These are phyloP conservation scores for Byssothecium circinans DNA, from an alignment of 2,329 filamentous ascomycete genomes.

Conservation along the genomic window DNA sequence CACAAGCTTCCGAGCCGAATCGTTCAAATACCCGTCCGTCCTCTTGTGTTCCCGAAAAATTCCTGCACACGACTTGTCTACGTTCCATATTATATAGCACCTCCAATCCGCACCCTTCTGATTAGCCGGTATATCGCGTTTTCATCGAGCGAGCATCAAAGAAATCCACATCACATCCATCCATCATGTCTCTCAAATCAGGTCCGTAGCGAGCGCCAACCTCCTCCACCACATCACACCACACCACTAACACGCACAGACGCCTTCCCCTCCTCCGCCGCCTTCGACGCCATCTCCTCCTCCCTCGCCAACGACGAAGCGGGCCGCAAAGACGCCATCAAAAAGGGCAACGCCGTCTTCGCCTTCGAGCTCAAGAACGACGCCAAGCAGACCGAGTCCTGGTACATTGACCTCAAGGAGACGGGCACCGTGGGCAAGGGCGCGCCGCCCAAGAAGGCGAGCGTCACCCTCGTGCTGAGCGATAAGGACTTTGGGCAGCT, in stretches of 20 bases:
- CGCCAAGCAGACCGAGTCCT: conserved; percentile 76
- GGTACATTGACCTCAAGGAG: conserved; percentile 95
- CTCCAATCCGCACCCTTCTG: no score
- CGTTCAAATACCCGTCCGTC: conserved; percentile 9
- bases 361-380: conserved; percentile 91
- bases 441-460: conserved; percentile 72
- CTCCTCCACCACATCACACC: not conserved
- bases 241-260: conserved; percentile 19
- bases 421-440: conserved; percentile 81
- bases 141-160: no score
- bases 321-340: conserved; percentile 84
- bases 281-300: conserved; percentile 83
- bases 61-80: no score
- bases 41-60: not conserved
- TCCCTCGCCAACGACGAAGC: conserved; percentile 69
- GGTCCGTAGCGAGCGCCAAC: conserved; percentile 19
- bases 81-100: no score
- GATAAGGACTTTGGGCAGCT: conserved; percentile 87
- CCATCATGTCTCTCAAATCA: conserved; percentile 38
- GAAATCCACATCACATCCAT: not conserved
- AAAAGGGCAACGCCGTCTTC: conserved; percentile 84
- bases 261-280: conserved; percentile 69
- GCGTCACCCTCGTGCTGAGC: conserved; percentile 80
- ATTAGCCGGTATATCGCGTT: no score
- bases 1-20: conserved; percentile 25